Base-by-base conservation (phyloP, 2,329 filamentous ascomycete species). In the Sporothrix sp. region DNA sequence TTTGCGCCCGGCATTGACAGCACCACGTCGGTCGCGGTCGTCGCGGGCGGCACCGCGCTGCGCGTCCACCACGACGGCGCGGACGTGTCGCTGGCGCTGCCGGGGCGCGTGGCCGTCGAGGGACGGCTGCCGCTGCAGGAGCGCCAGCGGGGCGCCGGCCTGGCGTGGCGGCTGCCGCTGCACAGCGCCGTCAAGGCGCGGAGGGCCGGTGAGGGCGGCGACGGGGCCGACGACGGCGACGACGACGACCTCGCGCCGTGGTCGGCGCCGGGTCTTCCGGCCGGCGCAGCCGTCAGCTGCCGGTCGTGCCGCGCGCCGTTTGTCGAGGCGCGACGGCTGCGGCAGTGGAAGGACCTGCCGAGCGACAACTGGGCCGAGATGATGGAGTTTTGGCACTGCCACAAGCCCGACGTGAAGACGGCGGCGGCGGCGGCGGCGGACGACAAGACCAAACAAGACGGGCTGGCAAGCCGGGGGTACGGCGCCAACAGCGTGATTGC, bases 301-400 rank as follows among this genome's bases (percentile, higher is more conserved):
- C 65, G 71, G 52, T 48, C 57, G 56, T 74, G 72, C 63, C 46
- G 56, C 39, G 52, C 61, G 14, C 53, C 48, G 2, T 53, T 79
- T 16, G 66, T 79, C 11, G 36, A 59, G 1, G 50, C 59, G 3
- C 67, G 63, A 7, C 58, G 47, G 3, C 69, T 79, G 7, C 68
- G 65, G 35, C 65, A 68, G 33, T 98, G 93, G 91, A 95, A 91
- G 67, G 89, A 98, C 62, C 71, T 98, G 16, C 93, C 93, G 0
- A 95, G 89, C 62, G 89, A 95, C 60, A 91, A 95, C 61, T 98
- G 93, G 93, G 94, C 93, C 0, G 93, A 98, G 69, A 95, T 98
- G 90, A 98, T 98, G 93, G 94, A 98, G 65, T 95, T 98, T 59
- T 98, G 93, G 93, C 94, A 98, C 66, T 98, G 93, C 62, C 93